Evolutionary conservation across 2,329 filamentous ascomycete species (phyloP), one percentile per base, ranked within the genome.

Genomic region (Nakataea oryzae): DNA sequence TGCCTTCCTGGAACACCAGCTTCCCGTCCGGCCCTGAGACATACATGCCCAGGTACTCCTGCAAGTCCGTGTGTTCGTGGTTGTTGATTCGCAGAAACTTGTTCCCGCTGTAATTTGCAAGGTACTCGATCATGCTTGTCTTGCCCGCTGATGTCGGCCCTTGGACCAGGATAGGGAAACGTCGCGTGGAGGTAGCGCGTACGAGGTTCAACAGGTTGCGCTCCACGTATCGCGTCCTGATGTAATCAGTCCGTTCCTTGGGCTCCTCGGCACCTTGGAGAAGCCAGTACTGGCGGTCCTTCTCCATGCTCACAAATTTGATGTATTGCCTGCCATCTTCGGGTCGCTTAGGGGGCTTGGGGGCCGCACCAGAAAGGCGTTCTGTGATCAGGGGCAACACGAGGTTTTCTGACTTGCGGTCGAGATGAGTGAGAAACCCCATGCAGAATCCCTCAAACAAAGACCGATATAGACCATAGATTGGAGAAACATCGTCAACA

Each of bases 1-100:
- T 82, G 61, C 95, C 95, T 74, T 99, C 96, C 72, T 96, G 92
- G 69, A 97, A 99, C 13, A 82, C 84, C 55, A 99, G 79, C 64
- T 89, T 90, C 6, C 96, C 96, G 70, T 96, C 89, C 0, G 86
- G 76, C 28, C 88, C 90, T 2, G 95, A 97, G 1, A 96, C 80
- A 68, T 99, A 99, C 0, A 92, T 96, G 24, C 95, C 95, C 7
- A 99, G 78, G 70, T 99, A 99, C 72, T 99, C 96, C 74, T 99
- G 95, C 50, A 99, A 79, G 73, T 99, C 95, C 0, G 95, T 99
- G 70, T 99, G 95, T 71, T 99, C 96, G 74, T 99, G 95, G 68
- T 99, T 99, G 76, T 99, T 99, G 79, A 99, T 99, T 64, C 95
- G 86, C 56, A 99, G 92, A 71, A 97, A 99, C 70, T 90, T 95